phyloP scores from a whole-genome alignment of 2,329 filamentous ascomycete species.

The Parafenestella ontariensis region DNA sequence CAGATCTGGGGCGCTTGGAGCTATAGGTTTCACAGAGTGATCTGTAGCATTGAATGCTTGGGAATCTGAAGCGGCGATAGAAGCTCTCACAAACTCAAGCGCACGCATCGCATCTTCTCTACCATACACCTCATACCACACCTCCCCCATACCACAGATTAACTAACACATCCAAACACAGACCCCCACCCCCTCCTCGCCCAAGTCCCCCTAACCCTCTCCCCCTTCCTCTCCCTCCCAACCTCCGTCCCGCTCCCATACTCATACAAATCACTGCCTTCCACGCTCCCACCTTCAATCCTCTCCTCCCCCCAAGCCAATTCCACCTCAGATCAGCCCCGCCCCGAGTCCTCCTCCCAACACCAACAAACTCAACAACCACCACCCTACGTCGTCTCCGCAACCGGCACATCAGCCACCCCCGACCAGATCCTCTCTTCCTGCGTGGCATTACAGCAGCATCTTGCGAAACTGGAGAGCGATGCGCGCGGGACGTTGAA shows the following conservation, averaged over 20 bases:
- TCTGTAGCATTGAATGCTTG: no score
- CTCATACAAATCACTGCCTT: constrained; percentile 90
- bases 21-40: background rate
- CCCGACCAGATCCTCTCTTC: constrained; percentile 85
- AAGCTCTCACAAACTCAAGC: background rate
- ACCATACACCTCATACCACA: no score
- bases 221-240: constrained; percentile 90
- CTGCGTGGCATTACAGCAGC: constrained; percentile 77
- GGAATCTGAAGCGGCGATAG: no score
- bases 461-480: constrained; percentile 72
- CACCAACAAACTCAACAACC: constrained; percentile 2
- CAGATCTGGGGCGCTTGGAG: background rate
- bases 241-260: constrained; percentile 91
- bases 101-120: no score
- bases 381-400: constrained; percentile 73
- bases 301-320: constrained; percentile 49
- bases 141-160: background rate
- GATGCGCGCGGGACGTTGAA: constrained; percentile 72
- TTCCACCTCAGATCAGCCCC: constrained; percentile 6
- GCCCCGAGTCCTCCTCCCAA: background rate
- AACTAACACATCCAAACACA: constrained; percentile 32
- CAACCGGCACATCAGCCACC: constrained; percentile 77
- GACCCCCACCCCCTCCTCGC: constrained; percentile 83
- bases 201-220: constrained; percentile 91
- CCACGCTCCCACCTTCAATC: constrained; percentile 78